These are phyloP conservation scores for Alternaria atra DNA, from an alignment of 2,329 filamentous ascomycete genomes.

Conservation along the genomic window DNA sequence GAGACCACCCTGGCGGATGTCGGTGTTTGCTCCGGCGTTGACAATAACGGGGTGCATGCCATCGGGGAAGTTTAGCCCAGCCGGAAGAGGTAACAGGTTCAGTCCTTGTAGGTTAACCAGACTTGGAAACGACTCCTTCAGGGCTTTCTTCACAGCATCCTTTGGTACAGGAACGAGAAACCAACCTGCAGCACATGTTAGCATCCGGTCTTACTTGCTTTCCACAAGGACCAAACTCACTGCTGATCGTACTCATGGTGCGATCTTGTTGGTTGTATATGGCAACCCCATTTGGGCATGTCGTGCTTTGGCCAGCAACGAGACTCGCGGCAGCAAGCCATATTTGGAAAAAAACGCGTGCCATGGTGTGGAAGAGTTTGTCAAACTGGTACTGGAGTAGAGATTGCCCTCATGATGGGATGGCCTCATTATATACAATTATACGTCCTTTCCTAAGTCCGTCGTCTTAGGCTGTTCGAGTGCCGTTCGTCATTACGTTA, in stretches of 20 bases:
- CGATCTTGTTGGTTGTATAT: slow-evolving; percentile 17
- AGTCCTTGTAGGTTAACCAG: slow-evolving; percentile 9
- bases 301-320: slow-evolving; percentile 4
- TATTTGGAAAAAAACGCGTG: slow-evolving; percentile 5
- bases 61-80: slow-evolving; percentile 1
- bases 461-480: neutral
- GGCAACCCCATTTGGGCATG: slow-evolving; percentile 19
- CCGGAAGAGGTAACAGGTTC: slow-evolving; percentile 5
- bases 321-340: slow-evolving; percentile 6
- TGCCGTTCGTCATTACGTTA: neutral
- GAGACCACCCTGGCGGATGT: slow-evolving; percentile 13
- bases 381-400: neutral
- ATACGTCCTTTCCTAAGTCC: neutral
- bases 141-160: slow-evolving; percentile 10
- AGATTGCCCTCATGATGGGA: neutral
- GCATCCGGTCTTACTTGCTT: neutral
- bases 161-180: slow-evolving; percentile 16
- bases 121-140: slow-evolving; percentile 9
- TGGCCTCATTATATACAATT: slow-evolving; percentile 1
- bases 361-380: neutral
- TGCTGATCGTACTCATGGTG: slow-evolving; percentile 16
- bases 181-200: slow-evolving; percentile 7
- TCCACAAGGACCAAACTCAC: neutral
- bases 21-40: slow-evolving; percentile 2
- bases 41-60: slow-evolving; percentile 18